phyloP scores from a whole-genome alignment of 139 green algal genomes.

The Tetraselmis chui region DNA sequence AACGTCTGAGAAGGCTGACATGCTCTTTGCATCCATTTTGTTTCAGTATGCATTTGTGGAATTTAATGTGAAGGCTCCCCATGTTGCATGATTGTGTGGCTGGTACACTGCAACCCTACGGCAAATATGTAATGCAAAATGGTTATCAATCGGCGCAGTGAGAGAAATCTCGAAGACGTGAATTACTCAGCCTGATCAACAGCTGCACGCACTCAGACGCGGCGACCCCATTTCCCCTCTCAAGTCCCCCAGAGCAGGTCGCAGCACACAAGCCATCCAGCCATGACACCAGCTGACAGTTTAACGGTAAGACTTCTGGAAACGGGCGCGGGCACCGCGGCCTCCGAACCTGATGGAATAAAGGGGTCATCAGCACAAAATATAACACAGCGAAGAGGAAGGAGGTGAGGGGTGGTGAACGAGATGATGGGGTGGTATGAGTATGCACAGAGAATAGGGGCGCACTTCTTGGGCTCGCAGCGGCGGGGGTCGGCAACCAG shows the following conservation, averaged over 20 bases:
- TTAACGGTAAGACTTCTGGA: slow-evolving; percentile 99
- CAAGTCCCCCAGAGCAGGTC: background rate
- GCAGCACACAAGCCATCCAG: background rate
- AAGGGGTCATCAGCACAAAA: background rate
- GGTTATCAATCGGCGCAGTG: no score
- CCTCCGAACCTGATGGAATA: slow-evolving; percentile 78
- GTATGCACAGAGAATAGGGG: slow-evolving; percentile 5
- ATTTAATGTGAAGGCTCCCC: no score
- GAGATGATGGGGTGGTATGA: background rate
- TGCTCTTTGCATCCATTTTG: no score
- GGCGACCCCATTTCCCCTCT: background rate
- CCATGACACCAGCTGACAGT: background rate
- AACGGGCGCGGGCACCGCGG: slow-evolving; percentile 85
- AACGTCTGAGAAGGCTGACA: no score
- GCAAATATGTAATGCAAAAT: no score
- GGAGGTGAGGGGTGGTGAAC: no score
- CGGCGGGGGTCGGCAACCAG: slow-evolving; percentile 95
- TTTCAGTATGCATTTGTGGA: no score
- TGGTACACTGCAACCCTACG: no score
- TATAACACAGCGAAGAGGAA: no score
- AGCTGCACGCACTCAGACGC: background rate
- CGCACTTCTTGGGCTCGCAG: slow-evolving; percentile 98
- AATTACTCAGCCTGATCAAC: no score
- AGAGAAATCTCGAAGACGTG: no score
- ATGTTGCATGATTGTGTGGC: no score